These are phyloP conservation scores for Erythrophleum fordii DNA, from an alignment of 306 rosid species.

Conservation along the genomic window DNA sequence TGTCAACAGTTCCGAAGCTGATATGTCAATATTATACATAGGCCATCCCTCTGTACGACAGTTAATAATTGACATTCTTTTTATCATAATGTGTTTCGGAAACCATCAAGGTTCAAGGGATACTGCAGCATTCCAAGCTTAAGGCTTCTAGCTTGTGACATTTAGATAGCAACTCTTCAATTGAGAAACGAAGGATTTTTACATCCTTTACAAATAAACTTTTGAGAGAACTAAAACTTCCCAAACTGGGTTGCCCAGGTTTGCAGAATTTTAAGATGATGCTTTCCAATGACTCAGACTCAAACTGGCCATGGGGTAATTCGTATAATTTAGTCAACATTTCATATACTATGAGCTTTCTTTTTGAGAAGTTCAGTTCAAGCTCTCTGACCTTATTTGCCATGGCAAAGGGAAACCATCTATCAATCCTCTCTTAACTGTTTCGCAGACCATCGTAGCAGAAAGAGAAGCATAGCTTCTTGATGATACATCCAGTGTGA, in stretches of 20 bases:
- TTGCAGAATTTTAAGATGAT: not conserved
- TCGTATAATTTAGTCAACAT: not conserved
- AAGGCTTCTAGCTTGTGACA: not conserved
- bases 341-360: not conserved
- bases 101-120: not conserved
- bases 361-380: slow-evolving; percentile 1
- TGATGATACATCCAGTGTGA: not conserved
- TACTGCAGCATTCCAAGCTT: not conserved
- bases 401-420: slow-evolving; percentile 2
- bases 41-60: not conserved
- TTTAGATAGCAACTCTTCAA: not conserved
- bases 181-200: not conserved
- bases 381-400: not conserved
- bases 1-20: not conserved
- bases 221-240: not conserved
- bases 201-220: not conserved
- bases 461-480: not conserved
- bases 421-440: not conserved
- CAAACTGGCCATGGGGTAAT: not conserved
- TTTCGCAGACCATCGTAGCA: not conserved
- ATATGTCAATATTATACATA: not conserved
- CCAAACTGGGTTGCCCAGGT: not conserved
- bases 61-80: not conserved
- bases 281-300: not conserved
- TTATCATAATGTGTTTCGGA: not conserved